phyloP scores from a whole-genome alignment of 371 early-diverging fungal species.

The Apophysomyces ossiformis region DNA sequence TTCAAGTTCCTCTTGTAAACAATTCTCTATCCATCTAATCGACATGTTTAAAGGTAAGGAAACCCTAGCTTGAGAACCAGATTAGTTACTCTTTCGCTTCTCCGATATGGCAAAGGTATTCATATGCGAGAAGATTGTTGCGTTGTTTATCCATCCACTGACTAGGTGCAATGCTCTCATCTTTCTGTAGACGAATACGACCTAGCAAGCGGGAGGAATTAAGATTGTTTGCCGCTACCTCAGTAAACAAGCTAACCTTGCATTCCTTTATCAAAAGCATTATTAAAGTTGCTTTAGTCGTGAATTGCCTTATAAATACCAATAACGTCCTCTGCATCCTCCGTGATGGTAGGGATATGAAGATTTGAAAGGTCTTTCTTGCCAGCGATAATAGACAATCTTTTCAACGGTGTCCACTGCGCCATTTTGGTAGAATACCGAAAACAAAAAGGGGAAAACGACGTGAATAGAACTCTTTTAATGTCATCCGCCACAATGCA shows the following conservation, averaged over 20 bases:
- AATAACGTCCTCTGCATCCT: slow-evolving; percentile 50
- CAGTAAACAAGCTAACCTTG: slow-evolving; percentile 14
- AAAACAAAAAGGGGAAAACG: background rate
- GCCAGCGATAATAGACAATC: slow-evolving; percentile 50
- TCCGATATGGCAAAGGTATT: slow-evolving; percentile 98
- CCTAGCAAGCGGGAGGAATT: slow-evolving; percentile 32
- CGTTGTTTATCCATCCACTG: slow-evolving; percentile 97
- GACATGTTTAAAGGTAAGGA: background rate
- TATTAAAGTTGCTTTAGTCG: background rate
- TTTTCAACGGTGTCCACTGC: slow-evolving; percentile 43
- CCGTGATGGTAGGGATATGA: slow-evolving; percentile 47
- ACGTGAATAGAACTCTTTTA: background rate
- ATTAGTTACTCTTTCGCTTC: slow-evolving; percentile 96
- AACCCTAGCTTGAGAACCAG: background rate
- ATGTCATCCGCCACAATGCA: slow-evolving; percentile 4
- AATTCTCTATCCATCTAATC: slow-evolving; percentile 94
- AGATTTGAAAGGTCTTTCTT: slow-evolving; percentile 42
- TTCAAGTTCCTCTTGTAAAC: slow-evolving; percentile 82
- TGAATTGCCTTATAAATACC: slow-evolving; percentile 26
- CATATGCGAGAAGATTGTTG: slow-evolving; percentile 93
- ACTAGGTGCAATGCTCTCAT: slow-evolving; percentile 51
- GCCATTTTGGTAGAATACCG: slow-evolving; percentile 23
- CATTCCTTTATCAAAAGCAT: slow-evolving; percentile 20
- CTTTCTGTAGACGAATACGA: slow-evolving; percentile 67
- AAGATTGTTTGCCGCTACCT: background rate